Percentiles rank a stretch among this genome's conserved stretches.
Conservation (phyloP, 75 land plant species). For the Sequoia sempervirens region DNA sequence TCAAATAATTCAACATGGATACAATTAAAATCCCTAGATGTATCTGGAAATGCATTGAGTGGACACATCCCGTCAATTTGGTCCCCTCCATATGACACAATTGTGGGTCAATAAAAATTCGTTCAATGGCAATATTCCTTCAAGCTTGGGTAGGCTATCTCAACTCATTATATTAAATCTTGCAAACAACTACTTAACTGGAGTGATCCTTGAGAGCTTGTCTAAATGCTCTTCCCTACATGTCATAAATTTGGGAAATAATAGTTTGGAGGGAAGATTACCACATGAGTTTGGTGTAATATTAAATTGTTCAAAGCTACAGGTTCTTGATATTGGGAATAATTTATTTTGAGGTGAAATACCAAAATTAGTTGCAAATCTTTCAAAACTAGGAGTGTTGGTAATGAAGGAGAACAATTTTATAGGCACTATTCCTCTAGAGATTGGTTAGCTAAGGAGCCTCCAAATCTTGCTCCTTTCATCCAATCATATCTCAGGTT, state of each 20-base stretch:
- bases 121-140: too few species aligned
- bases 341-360: too few species aligned
- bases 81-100: too few species aligned
- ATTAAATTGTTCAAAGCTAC: too few species aligned
- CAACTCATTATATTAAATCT: slow-evolving; percentile 2
- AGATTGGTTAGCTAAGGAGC: slow-evolving; percentile 15
- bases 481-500: too few species aligned
- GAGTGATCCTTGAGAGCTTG: slow-evolving; percentile 14
- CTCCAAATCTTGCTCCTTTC: slow-evolving; percentile 17
- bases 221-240: slow-evolving; percentile 10
- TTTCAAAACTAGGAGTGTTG: slow-evolving; percentile 6
- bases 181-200: slow-evolving; percentile 10
- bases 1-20: neutral
- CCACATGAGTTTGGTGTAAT: neutral
- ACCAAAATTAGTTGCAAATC: neutral
- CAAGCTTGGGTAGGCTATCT: slow-evolving; percentile 7
- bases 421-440: slow-evolving; percentile 21
- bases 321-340: too few species aligned
- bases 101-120: too few species aligned
- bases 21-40: too few species aligned
- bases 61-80: too few species aligned
- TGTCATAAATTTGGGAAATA: slow-evolving; percentile 20
- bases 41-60: too few species aligned
- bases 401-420: slow-evolving; percentile 11
- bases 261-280: slow-evolving; percentile 13